Evolutionary conservation across 139 green algal species (phyloP).

Genomic region (Closterium sp.): DNA sequence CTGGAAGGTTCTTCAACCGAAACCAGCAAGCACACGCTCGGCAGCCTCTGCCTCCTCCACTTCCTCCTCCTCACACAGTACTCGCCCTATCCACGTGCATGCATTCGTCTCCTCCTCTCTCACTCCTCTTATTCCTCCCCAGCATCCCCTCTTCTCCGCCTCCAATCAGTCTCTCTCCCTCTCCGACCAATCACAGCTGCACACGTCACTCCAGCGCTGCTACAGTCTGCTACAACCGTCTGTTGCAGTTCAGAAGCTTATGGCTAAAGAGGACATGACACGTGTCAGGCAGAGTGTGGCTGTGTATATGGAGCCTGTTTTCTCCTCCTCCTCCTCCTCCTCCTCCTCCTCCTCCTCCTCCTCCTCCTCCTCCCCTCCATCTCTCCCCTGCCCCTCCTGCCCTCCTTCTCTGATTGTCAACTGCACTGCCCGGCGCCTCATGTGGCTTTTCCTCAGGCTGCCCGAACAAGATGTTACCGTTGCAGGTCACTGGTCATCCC

Average conservation of each 20-base stretch:
- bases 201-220: neutral
- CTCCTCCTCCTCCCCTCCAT: neutral
- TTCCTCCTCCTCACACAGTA: neutral
- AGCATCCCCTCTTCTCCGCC: neutral
- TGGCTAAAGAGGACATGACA: neutral
- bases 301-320: neutral
- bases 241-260: neutral
- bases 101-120: neutral
- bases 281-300: neutral
- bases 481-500: neutral
- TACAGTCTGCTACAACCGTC: neutral
- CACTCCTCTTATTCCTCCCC: neutral
- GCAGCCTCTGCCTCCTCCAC: no score
- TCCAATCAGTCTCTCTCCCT: neutral
- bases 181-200: neutral
- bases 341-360: no score
- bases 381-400: neutral
- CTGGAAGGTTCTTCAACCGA: neutral
- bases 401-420: neutral
- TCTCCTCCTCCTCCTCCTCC: neutral
- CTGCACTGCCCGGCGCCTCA: neutral
- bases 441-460: neutral
- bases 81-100: neutral
- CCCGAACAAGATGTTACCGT: neutral
- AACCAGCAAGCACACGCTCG: neutral